Evolutionary conservation across 257 asterid genomes (phyloP), one percentile per base, ranked within the genome.

Genomic region (Plantago ovata): DNA sequence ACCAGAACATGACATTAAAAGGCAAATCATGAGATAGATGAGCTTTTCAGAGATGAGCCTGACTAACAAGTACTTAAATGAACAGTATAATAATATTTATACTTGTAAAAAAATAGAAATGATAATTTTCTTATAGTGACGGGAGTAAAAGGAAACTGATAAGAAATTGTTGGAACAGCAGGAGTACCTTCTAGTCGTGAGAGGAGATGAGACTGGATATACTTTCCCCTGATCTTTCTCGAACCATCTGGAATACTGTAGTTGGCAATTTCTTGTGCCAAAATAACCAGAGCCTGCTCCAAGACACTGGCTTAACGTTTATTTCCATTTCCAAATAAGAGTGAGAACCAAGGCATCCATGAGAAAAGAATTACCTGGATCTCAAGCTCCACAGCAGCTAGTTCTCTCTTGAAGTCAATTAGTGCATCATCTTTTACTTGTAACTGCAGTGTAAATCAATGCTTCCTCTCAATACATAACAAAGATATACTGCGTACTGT

Each of bases 211-310:
- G 94, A 86, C 69, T 93, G 97, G 69, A 89, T 73, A 60, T 82
- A 89, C 67, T 72, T 93, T 43, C 99, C 97, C 38, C 82, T 82
- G 47, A 93, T 84, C 81, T 82, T 89, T 72, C 94, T 80, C 8
- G 97, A 84, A 60, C 94, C 94, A 55, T 61, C 54, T 14, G 99
- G 92, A 71, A 93, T 78, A 39, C 67, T 62, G 67, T 75, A 72
- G 21, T 72, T 79, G 57, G 85, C 77, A 49, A 93, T 74, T 76
- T 93, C 97, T 73, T 72, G 76, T 7, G 95, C 92, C 80, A 93
- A 68, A 69, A 64, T 46, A 56, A 79, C 84, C 77, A 89, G 74
- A 68, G 82, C 86, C 99, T 89, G 73, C 81, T 28, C 36, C 36
- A 28, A 28, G 36, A 70, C 36, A 55, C 18, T 12, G 65, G 36